phyloP scores from a whole-genome alignment of 768 basidiomycete genomes.

The Boletus vermiculosoides region DNA sequence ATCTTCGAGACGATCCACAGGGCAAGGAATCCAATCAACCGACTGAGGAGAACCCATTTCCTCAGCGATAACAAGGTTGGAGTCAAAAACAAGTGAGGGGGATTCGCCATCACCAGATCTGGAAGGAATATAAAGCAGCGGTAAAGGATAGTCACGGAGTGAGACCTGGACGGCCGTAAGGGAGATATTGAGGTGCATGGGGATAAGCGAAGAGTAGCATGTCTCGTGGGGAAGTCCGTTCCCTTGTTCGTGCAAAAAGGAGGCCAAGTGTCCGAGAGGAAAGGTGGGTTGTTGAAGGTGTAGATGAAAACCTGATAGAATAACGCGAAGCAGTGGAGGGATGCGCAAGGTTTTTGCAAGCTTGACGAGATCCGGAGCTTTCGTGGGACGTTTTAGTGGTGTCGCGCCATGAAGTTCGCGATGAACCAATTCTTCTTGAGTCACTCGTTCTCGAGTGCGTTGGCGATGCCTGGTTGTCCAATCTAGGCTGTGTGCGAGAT shows the following conservation, averaged over 20 bases:
- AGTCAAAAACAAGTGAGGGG: conserved; percentile 61
- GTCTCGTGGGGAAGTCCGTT: conserved; percentile 66
- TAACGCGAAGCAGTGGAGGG: conserved; percentile 71
- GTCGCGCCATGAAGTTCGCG: conserved; percentile 44
- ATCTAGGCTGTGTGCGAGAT: conserved; percentile 65
- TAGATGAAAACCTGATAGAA: conserved; percentile 58
- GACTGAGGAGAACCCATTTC: conserved; percentile 72
- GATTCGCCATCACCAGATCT: conserved; percentile 33
- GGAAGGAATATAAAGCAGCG: conserved; percentile 71
- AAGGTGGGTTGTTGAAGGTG: conserved; percentile 61
- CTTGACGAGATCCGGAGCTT: conserved; percentile 45
- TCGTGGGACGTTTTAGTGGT: conserved; percentile 30
- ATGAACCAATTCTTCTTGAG: conserved; percentile 47
- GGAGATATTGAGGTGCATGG: conserved; percentile 73
- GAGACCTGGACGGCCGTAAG: conserved; percentile 58
- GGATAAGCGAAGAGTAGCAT: conserved; percentile 76
- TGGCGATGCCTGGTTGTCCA: conserved; percentile 64
- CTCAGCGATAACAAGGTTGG: conserved; percentile 83
- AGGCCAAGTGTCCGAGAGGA: conserved; percentile 47
- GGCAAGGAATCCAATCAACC: conserved; percentile 69
- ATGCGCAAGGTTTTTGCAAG: conserved; percentile 33
- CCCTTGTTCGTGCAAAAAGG: conserved; percentile 68
- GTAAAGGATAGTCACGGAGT: conserved; percentile 87
- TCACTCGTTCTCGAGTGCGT: conserved; percentile 44
- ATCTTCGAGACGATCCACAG: conserved; percentile 56